Evolutionary conservation across 2,329 filamentous ascomycete genomes (phyloP).

Genomic region (Claviceps sp.): DNA sequence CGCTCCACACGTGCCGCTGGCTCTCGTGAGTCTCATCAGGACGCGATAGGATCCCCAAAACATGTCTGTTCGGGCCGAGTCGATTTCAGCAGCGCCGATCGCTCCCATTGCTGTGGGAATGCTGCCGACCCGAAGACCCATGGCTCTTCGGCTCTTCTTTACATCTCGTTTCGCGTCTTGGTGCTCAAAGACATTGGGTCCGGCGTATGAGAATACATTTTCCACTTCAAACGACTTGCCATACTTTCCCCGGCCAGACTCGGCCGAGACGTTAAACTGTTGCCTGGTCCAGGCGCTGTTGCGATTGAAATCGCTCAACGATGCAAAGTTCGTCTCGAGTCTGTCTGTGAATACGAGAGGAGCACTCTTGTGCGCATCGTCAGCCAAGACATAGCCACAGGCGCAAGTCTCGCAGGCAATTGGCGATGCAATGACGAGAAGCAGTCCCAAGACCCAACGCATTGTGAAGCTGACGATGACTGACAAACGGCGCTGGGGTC

Average conservation of each 20-base stretch:
- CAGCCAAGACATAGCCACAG: slow-evolving; percentile 54
- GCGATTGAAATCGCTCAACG: slow-evolving; percentile 31
- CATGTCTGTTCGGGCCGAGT: slow-evolving; percentile 46
- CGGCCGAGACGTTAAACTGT: slow-evolving; percentile 49
- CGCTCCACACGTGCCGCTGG: slow-evolving; percentile 57
- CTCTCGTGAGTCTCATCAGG: slow-evolving; percentile 47
- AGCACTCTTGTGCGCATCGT: slow-evolving; percentile 21
- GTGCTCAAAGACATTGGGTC: slow-evolving; percentile 18
- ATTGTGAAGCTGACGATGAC: neutral
- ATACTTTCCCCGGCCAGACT: slow-evolving; percentile 45
- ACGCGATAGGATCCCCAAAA: slow-evolving; percentile 58
- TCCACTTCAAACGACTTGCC: slow-evolving; percentile 47
- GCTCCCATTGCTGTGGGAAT: slow-evolving; percentile 29
- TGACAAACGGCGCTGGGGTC: neutral
- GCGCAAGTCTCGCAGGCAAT: slow-evolving; percentile 38
- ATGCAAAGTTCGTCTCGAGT: slow-evolving; percentile 59
- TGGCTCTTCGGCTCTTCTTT: slow-evolving; percentile 29
- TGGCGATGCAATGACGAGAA: slow-evolving; percentile 8
- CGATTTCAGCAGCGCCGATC: slow-evolving; percentile 51
- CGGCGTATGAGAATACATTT: slow-evolving; percentile 44
- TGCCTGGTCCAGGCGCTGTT: slow-evolving; percentile 53
- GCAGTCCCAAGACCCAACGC: neutral
- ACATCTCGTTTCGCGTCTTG: slow-evolving; percentile 13
- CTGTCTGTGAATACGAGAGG: slow-evolving; percentile 51
- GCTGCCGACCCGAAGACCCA: slow-evolving; percentile 43